Evolutionary conservation across 2,329 filamentous ascomycete species (phyloP).

Genomic region (Zymoseptoria crescenta): DNA sequence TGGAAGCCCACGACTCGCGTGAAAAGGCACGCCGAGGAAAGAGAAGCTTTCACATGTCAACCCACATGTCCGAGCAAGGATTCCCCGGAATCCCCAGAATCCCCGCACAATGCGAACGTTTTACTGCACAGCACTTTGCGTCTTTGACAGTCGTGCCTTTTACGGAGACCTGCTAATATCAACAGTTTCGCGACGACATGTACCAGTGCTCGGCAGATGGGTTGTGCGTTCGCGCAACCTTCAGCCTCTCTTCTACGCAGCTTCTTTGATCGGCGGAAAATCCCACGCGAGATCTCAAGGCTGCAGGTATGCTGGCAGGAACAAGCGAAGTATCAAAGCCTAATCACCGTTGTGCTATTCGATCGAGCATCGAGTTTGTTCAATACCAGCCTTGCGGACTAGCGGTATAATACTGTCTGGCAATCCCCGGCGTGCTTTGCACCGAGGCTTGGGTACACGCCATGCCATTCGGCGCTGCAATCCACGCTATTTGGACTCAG

Average conservation of each 20-base stretch:
- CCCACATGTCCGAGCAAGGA: background rate
- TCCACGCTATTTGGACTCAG: too few species aligned
- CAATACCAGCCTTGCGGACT: too few species aligned
- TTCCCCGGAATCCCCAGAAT: background rate
- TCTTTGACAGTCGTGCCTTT: too few species aligned
- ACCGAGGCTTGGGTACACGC: too few species aligned
- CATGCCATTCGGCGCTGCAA: too few species aligned
- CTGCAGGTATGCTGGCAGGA: background rate
- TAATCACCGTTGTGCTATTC: background rate
- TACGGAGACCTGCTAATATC: background rate
- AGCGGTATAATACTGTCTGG: too few species aligned
- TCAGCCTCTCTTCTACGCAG: background rate
- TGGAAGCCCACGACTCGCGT: background rate
- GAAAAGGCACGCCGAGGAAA: background rate
- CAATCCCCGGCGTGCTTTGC: too few species aligned
- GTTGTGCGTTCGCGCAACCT: background rate
- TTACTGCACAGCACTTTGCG: too few species aligned
- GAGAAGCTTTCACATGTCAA: background rate
- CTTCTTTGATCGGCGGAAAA: background rate
- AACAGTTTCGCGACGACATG: background rate
- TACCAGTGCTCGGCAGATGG: background rate
- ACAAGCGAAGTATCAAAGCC: background rate
- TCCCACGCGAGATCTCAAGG: background rate
- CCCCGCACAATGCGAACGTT: too few species aligned
- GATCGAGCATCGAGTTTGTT: too few species aligned